Conservation (phyloP, 345 rosid genomes). For the Draba incana region DNA sequence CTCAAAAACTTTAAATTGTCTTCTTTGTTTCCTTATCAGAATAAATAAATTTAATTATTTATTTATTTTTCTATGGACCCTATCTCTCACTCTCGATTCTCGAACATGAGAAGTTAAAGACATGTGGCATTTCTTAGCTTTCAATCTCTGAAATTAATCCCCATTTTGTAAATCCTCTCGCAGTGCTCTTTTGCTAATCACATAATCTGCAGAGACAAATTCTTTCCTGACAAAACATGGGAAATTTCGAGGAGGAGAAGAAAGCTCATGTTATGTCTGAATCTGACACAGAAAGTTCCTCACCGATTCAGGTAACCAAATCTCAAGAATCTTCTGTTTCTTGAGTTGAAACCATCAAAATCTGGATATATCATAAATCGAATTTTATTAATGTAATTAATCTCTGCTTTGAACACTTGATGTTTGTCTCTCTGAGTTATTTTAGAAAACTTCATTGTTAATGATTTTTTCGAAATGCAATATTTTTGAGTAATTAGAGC, state of each 20-base stretch:
- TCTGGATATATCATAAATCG: neutral
- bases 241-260: conserved; percentile 22
- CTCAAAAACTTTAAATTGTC: conserved; percentile 9
- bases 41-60: neutral
- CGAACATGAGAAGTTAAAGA: conserved; percentile 19
- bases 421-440: neutral
- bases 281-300: conserved; percentile 21
- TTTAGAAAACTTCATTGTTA: neutral
- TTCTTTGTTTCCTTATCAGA: conserved; percentile 18
- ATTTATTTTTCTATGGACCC: conserved; percentile 29
- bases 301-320: conserved; percentile 27
- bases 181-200: no score
- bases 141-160: neutral
- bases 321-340: neutral
- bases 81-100: neutral
- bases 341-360: neutral
- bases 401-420: conserved; percentile 1
- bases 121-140: conserved; percentile 35
- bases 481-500: conserved; percentile 6
- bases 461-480: neutral
- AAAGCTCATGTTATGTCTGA: neutral
- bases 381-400: neutral
- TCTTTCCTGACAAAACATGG: conserved; percentile 34
- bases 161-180: neutral
- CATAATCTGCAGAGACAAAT: conserved; percentile 18